Conservation (phyloP, 345 rosid species). For the Dimocarpus longan region DNA sequence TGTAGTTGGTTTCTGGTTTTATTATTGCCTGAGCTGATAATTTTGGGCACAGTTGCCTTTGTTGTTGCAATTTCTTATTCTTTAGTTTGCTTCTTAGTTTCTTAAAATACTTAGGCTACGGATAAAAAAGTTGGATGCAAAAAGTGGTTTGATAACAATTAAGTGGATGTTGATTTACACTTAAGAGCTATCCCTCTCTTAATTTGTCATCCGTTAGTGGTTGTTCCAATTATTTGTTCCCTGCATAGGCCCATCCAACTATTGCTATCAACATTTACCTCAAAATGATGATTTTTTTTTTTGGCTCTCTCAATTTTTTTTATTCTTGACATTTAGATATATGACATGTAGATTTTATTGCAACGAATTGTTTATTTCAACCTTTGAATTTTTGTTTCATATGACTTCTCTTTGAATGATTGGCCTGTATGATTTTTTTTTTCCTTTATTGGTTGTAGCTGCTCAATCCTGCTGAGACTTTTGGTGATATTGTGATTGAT, state of each 20-base stretch:
- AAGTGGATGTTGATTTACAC: background rate
- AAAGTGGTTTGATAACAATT: background rate
- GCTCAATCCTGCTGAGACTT: constrained; percentile 97
- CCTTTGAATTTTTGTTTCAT: background rate
- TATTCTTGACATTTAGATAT: background rate
- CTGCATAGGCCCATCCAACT: background rate
- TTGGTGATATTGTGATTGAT: constrained; percentile 96
- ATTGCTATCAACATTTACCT: background rate
- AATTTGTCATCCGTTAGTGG: background rate
- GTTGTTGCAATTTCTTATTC: background rate
- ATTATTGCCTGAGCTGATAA: constrained; percentile 4
- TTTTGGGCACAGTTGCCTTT: background rate
- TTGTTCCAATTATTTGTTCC: background rate
- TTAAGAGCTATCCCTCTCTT: background rate
- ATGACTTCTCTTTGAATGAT: background rate
- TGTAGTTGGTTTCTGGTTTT: background rate
- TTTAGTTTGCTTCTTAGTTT: background rate
- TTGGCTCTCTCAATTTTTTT: background rate
- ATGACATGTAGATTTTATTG: background rate
- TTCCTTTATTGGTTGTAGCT: constrained; percentile 47
- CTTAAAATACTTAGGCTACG: background rate
- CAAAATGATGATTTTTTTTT: background rate
- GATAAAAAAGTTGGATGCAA: background rate
- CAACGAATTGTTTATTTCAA: background rate
- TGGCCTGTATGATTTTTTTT: constrained; percentile 3